phyloP scores from a whole-genome alignment of 768 basidiomycete genomes.

The Leccinum fibrillosum region DNA sequence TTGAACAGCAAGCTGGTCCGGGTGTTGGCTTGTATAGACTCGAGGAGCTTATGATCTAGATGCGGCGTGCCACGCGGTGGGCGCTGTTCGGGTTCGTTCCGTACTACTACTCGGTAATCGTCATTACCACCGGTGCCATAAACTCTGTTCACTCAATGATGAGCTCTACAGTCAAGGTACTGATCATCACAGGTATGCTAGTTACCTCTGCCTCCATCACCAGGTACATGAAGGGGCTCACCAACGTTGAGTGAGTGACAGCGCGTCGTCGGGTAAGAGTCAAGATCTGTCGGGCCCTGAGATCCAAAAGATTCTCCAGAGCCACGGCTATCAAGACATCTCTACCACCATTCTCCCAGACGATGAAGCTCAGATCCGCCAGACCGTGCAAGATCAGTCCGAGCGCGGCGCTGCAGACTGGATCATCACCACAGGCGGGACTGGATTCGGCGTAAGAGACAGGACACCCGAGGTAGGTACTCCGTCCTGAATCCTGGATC shows the following conservation, averaged over 20 bases:
- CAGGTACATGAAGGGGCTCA: constrained; percentile 1
- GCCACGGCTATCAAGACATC: constrained; percentile 36
- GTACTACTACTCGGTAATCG: neutral
- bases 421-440: constrained; percentile 84
- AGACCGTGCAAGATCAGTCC: constrained; percentile 45
- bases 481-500: neutral
- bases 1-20: constrained; percentile 49
- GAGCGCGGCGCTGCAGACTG: constrained; percentile 53
- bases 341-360: constrained; percentile 60
- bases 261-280: constrained; percentile 45
- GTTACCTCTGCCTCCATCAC: neutral
- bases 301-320: constrained; percentile 48
- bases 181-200: constrained; percentile 28
- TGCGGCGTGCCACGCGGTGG: too few species aligned
- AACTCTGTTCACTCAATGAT: constrained; percentile 1
- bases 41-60: constrained; percentile 62
- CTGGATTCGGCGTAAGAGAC: constrained; percentile 81
- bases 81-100: neutral
- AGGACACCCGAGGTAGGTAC: constrained; percentile 72
- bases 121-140: neutral
- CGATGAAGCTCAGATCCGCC: constrained; percentile 50
- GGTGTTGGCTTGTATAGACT: constrained; percentile 66
- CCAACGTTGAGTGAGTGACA: constrained; percentile 58
- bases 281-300: constrained; percentile 66
- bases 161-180: constrained; percentile 18